Evolutionary conservation across 1,284 basidiomycete genomes (phyloP).

Genomic region (Cutaneotrichosporon sp.): DNA sequence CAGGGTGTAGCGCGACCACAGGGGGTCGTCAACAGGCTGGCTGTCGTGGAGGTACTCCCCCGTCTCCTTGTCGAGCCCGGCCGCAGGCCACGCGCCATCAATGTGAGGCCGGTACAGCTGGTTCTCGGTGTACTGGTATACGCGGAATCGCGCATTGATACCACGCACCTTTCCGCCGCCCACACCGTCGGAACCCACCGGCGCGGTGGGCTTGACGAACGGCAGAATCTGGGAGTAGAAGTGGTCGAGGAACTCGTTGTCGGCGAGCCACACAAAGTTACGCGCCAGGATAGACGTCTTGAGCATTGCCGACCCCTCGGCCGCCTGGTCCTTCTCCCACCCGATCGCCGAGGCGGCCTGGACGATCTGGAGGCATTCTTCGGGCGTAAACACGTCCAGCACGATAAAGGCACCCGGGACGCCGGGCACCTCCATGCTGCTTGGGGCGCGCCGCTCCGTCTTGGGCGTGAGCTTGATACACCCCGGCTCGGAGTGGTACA

Average conservation of each 20-base stretch:
- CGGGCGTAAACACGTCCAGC: slow-evolving; percentile 52
- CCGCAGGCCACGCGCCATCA: slow-evolving; percentile 58
- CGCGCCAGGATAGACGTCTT: slow-evolving; percentile 53
- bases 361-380: slow-evolving; percentile 53
- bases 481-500: slow-evolving; percentile 50
- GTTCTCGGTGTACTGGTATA: slow-evolving; percentile 54
- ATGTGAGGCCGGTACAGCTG: slow-evolving; percentile 55
- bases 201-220: slow-evolving; percentile 47
- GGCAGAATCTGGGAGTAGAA: slow-evolving; percentile 52
- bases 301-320: slow-evolving; percentile 50
- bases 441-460: slow-evolving; percentile 17
- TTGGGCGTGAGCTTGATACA: slow-evolving; percentile 50
- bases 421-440: slow-evolving; percentile 44
- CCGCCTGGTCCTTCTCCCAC: slow-evolving; percentile 54
- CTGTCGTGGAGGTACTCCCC: slow-evolving; percentile 56
- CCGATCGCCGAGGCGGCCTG: slow-evolving; percentile 53
- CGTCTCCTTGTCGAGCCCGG: slow-evolving; percentile 50
- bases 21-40: slow-evolving; percentile 41
- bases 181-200: slow-evolving; percentile 31
- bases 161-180: slow-evolving; percentile 53
- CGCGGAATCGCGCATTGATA: slow-evolving; percentile 55
- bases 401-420: slow-evolving; percentile 54
- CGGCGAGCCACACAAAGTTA: slow-evolving; percentile 58
- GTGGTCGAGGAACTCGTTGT: slow-evolving; percentile 49
- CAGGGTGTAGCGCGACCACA: slow-evolving; percentile 54